Percentiles rank a stretch among this genome's conserved stretches.
These are phyloP conservation scores for Hypholoma sublateritium DNA, from an alignment of 768 basidiomycete species.

Conservation along the genomic window DNA sequence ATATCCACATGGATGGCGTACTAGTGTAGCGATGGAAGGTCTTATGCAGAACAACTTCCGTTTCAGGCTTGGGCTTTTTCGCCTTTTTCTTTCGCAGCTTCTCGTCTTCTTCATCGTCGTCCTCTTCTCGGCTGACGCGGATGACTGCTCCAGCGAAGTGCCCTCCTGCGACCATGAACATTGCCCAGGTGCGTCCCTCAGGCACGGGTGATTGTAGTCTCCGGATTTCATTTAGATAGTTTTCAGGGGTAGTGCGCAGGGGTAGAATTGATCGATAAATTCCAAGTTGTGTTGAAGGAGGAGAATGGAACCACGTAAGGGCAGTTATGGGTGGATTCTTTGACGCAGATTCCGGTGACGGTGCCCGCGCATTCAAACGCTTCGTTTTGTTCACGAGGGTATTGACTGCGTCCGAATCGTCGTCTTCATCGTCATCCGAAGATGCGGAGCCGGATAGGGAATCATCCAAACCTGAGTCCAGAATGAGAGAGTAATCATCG, in stretches of 20 bases:
- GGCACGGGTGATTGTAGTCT: conserved; percentile 57
- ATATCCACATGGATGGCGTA: conserved; percentile 38
- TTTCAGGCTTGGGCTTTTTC: conserved; percentile 71
- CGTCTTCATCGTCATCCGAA: conserved; percentile 54
- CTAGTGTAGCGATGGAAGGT: conserved; percentile 99
- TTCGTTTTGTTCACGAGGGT: conserved; percentile 65
- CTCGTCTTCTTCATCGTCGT: conserved; percentile 41
- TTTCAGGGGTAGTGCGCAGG: conserved; percentile 35
- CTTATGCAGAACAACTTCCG: conserved; percentile 84
- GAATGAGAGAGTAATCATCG: background rate
- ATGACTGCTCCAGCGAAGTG: conserved; percentile 96
- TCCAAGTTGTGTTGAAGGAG: conserved; percentile 86
- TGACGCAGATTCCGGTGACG: conserved; percentile 39
- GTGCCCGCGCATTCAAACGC: conserved; percentile 39
- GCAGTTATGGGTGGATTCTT: conserved; percentile 53
- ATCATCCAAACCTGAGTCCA: conserved; percentile 53
- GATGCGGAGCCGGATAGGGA: conserved; percentile 93
- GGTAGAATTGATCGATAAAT: conserved; percentile 81
- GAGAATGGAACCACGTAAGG: conserved; percentile 88
- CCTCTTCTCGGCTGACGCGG: conserved; percentile 57
- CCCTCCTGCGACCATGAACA: conserved; percentile 97
- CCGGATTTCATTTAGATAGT: conserved; percentile 61
- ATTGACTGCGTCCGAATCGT: conserved; percentile 65
- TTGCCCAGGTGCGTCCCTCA: conserved; percentile 78
- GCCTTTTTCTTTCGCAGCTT: conserved; percentile 51